phyloP scores from a whole-genome alignment of 2,329 filamentous ascomycete species.

The Fusarium sp. region DNA sequence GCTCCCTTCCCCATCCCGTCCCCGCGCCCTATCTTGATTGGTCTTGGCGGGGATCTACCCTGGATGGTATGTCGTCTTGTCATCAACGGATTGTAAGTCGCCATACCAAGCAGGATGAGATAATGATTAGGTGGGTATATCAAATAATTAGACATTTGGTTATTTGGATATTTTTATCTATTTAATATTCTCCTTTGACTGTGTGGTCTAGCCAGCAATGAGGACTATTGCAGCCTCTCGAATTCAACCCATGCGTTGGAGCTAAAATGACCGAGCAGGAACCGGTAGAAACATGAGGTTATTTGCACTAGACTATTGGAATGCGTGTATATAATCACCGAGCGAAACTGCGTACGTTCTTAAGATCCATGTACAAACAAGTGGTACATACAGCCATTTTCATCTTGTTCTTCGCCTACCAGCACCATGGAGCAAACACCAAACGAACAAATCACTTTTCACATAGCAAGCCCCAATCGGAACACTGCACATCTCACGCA shows the following conservation, averaged over 20 bases:
- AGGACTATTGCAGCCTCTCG: background rate
- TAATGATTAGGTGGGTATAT: no score
- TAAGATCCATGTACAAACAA: background rate
- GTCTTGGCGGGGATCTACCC: constrained; percentile 25
- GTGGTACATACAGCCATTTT: background rate
- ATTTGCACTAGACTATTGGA: no score
- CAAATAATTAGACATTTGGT: background rate
- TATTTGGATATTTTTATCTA: background rate
- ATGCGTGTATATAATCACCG: no score
- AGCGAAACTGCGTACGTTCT: background rate
- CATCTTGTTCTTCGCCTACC: background rate
- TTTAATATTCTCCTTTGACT: background rate
- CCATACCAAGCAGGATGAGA: background rate
- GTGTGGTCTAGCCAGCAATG: background rate
- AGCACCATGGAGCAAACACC: background rate
- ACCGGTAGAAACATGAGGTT: background rate
- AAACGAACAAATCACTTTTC: background rate
- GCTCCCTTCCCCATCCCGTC: background rate
- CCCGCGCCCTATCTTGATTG: constrained; percentile 14
- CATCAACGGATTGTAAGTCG: background rate
- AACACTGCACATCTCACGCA: background rate
- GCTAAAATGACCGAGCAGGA: no score
- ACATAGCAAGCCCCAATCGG: background rate
- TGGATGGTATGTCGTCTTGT: background rate
- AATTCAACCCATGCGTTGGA: background rate